These are phyloP conservation scores for Mrakia gelida DNA, from an alignment of 768 basidiomycete genomes.

Conservation along the genomic window DNA sequence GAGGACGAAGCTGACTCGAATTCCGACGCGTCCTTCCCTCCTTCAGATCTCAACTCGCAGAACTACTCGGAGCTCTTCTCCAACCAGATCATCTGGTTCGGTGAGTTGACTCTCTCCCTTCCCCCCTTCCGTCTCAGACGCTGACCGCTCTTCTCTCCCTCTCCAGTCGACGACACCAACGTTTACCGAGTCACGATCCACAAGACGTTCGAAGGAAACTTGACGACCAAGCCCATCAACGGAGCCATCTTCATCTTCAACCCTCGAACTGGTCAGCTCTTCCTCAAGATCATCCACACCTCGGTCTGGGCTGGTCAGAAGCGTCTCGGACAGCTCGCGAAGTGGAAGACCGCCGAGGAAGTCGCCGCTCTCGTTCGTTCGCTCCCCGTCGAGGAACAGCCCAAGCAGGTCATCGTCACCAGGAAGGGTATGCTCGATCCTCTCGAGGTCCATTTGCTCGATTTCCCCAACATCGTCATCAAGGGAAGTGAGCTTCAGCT, in stretches of 20 bases:
- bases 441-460: slow-evolving; percentile 94
- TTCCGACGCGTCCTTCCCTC: not conserved
- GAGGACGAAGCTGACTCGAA: not conserved
- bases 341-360: slow-evolving; percentile 99
- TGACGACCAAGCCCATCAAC: slow-evolving; percentile 97
- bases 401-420: slow-evolving; percentile 98
- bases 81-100: slow-evolving; percentile 98
- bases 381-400: slow-evolving; percentile 98
- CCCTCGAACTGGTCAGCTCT: slow-evolving; percentile 94
- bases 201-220: slow-evolving; percentile 99
- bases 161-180: slow-evolving; percentile 86
- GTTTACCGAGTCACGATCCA: slow-evolving; percentile 94
- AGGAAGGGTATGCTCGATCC: slow-evolving; percentile 96
- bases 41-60: slow-evolving; percentile 85
- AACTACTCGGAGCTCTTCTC: slow-evolving; percentile 54
- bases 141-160: not conserved
- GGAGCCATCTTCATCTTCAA: slow-evolving; percentile 82
- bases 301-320: slow-evolving; percentile 99
- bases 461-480: slow-evolving; percentile 99
- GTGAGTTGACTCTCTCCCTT: not conserved
- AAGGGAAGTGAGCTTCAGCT: slow-evolving; percentile 97
- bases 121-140: not conserved
- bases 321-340: slow-evolving; percentile 97
- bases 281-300: slow-evolving; percentile 98
- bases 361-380: slow-evolving; percentile 96